Evolutionary conservation across 768 basidiomycete genomes (phyloP).

Genomic region (Boletus sp.): DNA sequence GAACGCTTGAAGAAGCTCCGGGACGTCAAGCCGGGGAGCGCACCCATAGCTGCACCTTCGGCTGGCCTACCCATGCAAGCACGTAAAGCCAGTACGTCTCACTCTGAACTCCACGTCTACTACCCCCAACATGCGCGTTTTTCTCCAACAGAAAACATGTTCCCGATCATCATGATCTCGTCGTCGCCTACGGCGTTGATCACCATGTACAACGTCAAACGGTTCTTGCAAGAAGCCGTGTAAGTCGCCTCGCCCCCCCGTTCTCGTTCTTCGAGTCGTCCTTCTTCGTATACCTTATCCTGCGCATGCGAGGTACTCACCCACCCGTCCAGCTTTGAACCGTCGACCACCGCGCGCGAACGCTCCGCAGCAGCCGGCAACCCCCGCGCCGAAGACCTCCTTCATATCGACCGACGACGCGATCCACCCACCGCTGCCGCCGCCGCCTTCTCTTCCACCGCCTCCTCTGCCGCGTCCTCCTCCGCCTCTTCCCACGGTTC

Average conservation of each 20-base stretch:
- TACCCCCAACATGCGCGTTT: too few species aligned
- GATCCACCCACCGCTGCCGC: slow-evolving; percentile 39
- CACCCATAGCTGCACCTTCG: slow-evolving; percentile 38
- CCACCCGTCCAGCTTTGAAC: slow-evolving; percentile 54
- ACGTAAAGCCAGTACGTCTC: slow-evolving; percentile 65
- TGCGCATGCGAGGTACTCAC: not conserved
- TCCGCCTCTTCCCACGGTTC: slow-evolving; percentile 25
- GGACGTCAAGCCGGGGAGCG: slow-evolving; percentile 58
- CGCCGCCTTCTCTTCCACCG: slow-evolving; percentile 14
- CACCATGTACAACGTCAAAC: slow-evolving; percentile 97
- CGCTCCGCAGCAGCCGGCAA: slow-evolving; percentile 70
- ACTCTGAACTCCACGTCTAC: not conserved
- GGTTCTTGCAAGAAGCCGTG: slow-evolving; percentile 88
- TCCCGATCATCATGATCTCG: slow-evolving; percentile 97
- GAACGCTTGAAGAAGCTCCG: slow-evolving; percentile 80
- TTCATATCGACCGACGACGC: slow-evolving; percentile 85
- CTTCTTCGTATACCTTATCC: not conserved
- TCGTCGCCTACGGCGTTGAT: slow-evolving; percentile 91
- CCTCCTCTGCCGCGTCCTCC: not conserved
- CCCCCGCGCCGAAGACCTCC: slow-evolving; percentile 74
- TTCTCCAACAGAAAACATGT: slow-evolving; percentile 54
- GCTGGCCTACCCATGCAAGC: slow-evolving; percentile 43
- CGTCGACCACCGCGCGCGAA: slow-evolving; percentile 71
- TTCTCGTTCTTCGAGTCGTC: not conserved
- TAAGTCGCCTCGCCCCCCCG: slow-evolving; percentile 34